These are phyloP conservation scores for Zarea fungicola DNA, from an alignment of 2,329 filamentous ascomycete species.

Conservation along the genomic window DNA sequence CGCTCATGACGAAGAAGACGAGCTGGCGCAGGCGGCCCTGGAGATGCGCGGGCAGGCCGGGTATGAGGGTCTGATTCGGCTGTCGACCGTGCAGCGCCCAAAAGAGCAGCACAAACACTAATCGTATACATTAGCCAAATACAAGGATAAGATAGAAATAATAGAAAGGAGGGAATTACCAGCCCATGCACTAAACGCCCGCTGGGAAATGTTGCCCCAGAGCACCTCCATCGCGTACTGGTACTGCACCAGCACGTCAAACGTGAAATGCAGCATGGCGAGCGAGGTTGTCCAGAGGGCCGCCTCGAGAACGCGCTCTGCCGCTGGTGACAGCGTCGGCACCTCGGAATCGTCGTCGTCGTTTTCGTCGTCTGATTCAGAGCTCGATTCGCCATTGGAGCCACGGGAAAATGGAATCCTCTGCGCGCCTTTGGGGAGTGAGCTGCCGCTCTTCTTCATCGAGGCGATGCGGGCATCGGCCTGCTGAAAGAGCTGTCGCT, in stretches of 20 bases:
- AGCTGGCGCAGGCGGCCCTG: slow-evolving; percentile 48
- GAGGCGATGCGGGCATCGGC: slow-evolving; percentile 35
- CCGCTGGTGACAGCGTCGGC: slow-evolving; percentile 34
- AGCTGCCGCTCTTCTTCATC: slow-evolving; percentile 28
- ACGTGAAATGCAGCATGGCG: slow-evolving; percentile 67
- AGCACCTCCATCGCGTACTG: slow-evolving; percentile 67
- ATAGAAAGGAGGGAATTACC: slow-evolving; percentile 33
- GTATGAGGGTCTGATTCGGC: slow-evolving; percentile 44
- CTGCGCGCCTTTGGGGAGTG: slow-evolving; percentile 17
- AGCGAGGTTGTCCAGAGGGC: slow-evolving; percentile 57
- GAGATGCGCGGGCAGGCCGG: slow-evolving; percentile 40
- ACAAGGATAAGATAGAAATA: slow-evolving; percentile 2
- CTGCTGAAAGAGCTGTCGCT: slow-evolving; percentile 53
- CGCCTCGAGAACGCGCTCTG: slow-evolving; percentile 50
- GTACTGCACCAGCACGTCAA: slow-evolving; percentile 73
- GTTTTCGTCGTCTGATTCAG: slow-evolving; percentile 25
- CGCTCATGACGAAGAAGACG: slow-evolving; percentile 59
- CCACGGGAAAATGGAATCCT: slow-evolving; percentile 7
- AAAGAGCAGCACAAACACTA: slow-evolving; percentile 44
- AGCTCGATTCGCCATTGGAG: slow-evolving; percentile 25
- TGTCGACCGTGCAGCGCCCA: slow-evolving; percentile 52
- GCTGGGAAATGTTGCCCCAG: slow-evolving; percentile 50
- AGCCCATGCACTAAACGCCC: slow-evolving; percentile 48
- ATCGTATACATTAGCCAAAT: slow-evolving; percentile 33
- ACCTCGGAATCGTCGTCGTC: slow-evolving; percentile 26